A percentile compares a stretch with the other conserved stretches of the same genome.
These are phyloP conservation scores for Prosopis cineraria DNA, from an alignment of 306 rosid genomes.

Conservation along the genomic window DNA sequence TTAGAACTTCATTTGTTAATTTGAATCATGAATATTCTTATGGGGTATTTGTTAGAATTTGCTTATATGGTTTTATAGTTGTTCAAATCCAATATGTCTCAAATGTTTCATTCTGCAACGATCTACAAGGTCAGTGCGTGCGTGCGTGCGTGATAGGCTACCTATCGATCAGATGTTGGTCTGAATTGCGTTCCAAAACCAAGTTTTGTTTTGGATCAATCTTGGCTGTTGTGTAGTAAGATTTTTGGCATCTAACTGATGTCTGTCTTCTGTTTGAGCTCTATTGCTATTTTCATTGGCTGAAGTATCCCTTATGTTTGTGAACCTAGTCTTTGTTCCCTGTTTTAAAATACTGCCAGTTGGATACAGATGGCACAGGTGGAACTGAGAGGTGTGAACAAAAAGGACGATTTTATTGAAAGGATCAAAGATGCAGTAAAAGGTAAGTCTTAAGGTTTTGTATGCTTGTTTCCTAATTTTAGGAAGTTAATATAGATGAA, in stretches of 20 bases:
- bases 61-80: neutral
- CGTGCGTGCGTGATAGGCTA: neutral
- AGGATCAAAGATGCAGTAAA: slow-evolving; percentile 60
- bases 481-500: neutral
- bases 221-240: slow-evolving; percentile 3
- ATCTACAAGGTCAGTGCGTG: neutral
- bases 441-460: slow-evolving; percentile 49
- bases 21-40: neutral
- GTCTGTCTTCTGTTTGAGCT: slow-evolving; percentile 1
- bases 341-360: slow-evolving; percentile 24
- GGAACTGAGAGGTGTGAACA: slow-evolving; percentile 57
- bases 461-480: slow-evolving; percentile 21
- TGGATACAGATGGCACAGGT: slow-evolving; percentile 66
- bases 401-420: slow-evolving; percentile 61
- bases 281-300: neutral
- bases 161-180: neutral
- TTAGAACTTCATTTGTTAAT: neutral
- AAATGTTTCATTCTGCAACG: neutral
- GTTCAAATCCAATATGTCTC: neutral
- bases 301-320: neutral
- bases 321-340: slow-evolving; percentile 2
- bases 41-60: neutral
- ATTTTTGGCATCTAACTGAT: neutral
- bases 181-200: neutral
- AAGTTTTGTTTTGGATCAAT: neutral